phyloP scores from a whole-genome alignment of 2,329 filamentous ascomycete genomes.

The Beauveria brongniartii region DNA sequence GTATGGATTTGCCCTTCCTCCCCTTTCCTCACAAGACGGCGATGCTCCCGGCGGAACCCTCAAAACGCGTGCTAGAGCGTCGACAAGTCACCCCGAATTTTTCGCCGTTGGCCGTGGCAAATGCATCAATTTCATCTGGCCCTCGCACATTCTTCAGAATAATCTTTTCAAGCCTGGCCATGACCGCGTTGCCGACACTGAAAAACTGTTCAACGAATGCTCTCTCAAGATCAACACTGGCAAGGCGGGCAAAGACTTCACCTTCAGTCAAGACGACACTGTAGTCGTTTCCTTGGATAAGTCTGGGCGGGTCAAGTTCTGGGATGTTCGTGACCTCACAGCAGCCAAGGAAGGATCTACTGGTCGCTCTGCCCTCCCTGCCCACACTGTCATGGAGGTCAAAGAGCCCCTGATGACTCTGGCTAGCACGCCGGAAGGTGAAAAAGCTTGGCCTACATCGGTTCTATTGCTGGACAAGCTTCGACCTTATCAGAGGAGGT shows the following conservation, averaged over 20 bases:
- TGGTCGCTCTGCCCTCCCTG: conserved; percentile 43
- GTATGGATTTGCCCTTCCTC: conserved; percentile 82
- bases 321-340: conserved; percentile 82
- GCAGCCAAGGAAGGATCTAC: conserved; percentile 44
- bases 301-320: conserved; percentile 92
- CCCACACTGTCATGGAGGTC: conserved; percentile 60
- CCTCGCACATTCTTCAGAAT: conserved; percentile 54
- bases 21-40: conserved; percentile 76
- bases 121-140: conserved; percentile 84
- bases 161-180: conserved; percentile 55
- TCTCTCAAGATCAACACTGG: conserved; percentile 91
- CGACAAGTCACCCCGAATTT: conserved; percentile 80
- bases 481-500: conserved; percentile 82
- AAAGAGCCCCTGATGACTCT: conserved; percentile 81
- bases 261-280: conserved; percentile 93
- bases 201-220: conserved; percentile 78
- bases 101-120: conserved; percentile 95
- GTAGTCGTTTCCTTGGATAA: conserved; percentile 95
- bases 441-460: conserved; percentile 96
- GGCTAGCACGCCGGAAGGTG: conserved; percentile 74
- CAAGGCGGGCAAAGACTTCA: conserved; percentile 97
- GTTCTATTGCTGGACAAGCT: conserved; percentile 95
- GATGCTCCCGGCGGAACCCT: conserved; percentile 86
- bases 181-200: conserved; percentile 70
- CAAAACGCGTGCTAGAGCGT: conserved; percentile 90